Percentiles rank a stretch among this genome's conserved stretches.
These are phyloP conservation scores for Castanea sativa DNA, from an alignment of 306 rosid genomes.

Conservation along the genomic window DNA sequence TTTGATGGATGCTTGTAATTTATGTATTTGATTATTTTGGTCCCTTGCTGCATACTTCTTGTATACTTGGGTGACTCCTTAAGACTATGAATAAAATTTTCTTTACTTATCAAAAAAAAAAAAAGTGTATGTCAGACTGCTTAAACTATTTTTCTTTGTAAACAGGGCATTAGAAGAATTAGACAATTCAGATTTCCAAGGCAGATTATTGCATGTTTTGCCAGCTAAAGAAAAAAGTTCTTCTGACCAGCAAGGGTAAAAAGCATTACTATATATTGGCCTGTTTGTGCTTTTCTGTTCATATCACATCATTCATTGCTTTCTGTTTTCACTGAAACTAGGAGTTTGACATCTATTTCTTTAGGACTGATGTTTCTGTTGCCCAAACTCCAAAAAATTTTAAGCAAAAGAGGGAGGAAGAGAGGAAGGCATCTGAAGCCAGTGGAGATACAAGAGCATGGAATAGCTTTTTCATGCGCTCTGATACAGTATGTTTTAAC, in stretches of 20 bases:
- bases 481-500: constrained; percentile 71
- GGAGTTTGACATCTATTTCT: constrained; percentile 25
- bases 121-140: too few species aligned
- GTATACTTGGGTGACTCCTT: too few species aligned
- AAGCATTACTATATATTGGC: not conserved
- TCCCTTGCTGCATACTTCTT: too few species aligned
- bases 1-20: too few species aligned
- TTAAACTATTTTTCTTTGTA: constrained; percentile 10
- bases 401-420: constrained; percentile 69
- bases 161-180: constrained; percentile 71
- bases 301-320: not conserved
- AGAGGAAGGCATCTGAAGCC: constrained; percentile 80
- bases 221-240: constrained; percentile 55
- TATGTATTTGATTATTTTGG: too few species aligned
- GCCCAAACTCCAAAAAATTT: constrained; percentile 58
- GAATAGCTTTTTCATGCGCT: constrained; percentile 89
- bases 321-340: constrained; percentile 4
- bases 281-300: not conserved
- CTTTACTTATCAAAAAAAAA: too few species aligned
- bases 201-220: constrained; percentile 89
- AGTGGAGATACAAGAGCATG: constrained; percentile 91
- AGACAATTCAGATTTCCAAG: constrained; percentile 81
- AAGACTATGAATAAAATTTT: too few species aligned
- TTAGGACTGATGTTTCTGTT: constrained; percentile 45
- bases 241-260: constrained; percentile 64